A percentile compares a stretch with the other conserved stretches of the same genome.
Evolutionary conservation across 306 rosid genomes (phyloP).

Genomic region (Sphenostylis stenocarpa): DNA sequence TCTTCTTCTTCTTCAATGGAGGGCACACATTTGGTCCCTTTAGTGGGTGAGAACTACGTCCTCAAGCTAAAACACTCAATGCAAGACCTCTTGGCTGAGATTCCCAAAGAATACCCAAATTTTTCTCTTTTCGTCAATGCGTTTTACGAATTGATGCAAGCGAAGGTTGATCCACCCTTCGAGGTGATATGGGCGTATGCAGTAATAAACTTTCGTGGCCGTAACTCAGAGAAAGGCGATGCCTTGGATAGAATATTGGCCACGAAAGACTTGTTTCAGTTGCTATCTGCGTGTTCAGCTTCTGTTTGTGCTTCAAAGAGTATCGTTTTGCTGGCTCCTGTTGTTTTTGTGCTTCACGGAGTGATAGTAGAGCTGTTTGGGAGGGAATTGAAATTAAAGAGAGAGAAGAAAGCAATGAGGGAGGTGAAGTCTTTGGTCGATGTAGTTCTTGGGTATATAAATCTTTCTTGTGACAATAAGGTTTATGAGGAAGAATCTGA

Average conservation of each 20-base stretch:
- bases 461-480: slow-evolving; percentile 41
- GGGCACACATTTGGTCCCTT: slow-evolving; percentile 24
- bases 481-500: slow-evolving; percentile 37
- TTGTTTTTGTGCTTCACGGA: slow-evolving; percentile 46
- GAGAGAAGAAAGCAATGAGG: slow-evolving; percentile 63
- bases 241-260: slow-evolving; percentile 52
- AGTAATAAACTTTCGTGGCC: slow-evolving; percentile 49
- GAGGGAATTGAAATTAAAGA: slow-evolving; percentile 50
- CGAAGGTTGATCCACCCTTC: slow-evolving; percentile 60
- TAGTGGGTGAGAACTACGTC: slow-evolving; percentile 44
- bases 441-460: slow-evolving; percentile 56
- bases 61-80: slow-evolving; percentile 51
- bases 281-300: slow-evolving; percentile 52
- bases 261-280: slow-evolving; percentile 53
- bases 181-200: slow-evolving; percentile 76
- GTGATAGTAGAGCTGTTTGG: slow-evolving; percentile 44
- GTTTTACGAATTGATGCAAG: slow-evolving; percentile 58
- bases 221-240: slow-evolving; percentile 40
- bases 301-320: slow-evolving; percentile 53
- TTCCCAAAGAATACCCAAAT: slow-evolving; percentile 34
- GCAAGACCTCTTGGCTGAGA: slow-evolving; percentile 47
- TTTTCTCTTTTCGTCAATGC: slow-evolving; percentile 33
- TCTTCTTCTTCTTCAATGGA: slow-evolving; percentile 33
- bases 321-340: slow-evolving; percentile 62
- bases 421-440: slow-evolving; percentile 60